Base-by-base conservation (phyloP, 371 early-diverging fungal species). In the Phascolomyces articulosus region DNA sequence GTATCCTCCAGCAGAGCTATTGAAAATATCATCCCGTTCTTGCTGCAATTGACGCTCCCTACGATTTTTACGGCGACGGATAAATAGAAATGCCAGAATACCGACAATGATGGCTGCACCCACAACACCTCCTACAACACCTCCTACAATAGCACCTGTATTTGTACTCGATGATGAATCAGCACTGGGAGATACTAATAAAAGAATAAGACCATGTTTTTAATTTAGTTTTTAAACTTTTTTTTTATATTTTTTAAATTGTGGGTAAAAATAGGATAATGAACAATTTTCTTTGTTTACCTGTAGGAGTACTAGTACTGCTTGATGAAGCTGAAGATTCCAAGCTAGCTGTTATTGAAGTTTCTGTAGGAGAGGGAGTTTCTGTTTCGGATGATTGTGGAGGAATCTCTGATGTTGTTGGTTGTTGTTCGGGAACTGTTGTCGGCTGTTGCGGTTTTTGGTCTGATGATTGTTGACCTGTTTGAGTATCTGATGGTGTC, bases 71-170 rank as follows among this genome's bases (percentile, higher is more conserved):
- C 63, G 55, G 28, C 44, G 53, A 3, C 63, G 53, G 21, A 62
- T 55, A 24, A 62, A 41, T 4, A 53, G 9, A 62, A 62, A 55
- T 13, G 55, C 63, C n/a, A 55, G n/a, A 20, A 62, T 11, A 27
- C 63, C 63, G 13, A 54, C 55, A 55, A 62, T 62, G 27, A 62
- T 23, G 1, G 63, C 63, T 26, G 48, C 63, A 26, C 63, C 63
- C 4, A 55, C 61, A 6, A 66, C 55, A 24, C 62, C 66, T 4
- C 66, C 66, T 4, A 66, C 56, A 0, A 66, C 66, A 23, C 66
- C 66, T 15, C 66, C 66, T 18, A 51, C 62, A 29, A 66, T 61
- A 24, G 66, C 66, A 38, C 66, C 66, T 2, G 66, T 61, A 16
- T 62, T 66, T 27, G 62, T 61, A 4, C 31, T 16, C 9, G 56